Evolutionary conservation across 345 rosid genomes (phyloP), one percentile per base, ranked within the genome.

Genomic region (Xanthoceras sorbifolium): DNA sequence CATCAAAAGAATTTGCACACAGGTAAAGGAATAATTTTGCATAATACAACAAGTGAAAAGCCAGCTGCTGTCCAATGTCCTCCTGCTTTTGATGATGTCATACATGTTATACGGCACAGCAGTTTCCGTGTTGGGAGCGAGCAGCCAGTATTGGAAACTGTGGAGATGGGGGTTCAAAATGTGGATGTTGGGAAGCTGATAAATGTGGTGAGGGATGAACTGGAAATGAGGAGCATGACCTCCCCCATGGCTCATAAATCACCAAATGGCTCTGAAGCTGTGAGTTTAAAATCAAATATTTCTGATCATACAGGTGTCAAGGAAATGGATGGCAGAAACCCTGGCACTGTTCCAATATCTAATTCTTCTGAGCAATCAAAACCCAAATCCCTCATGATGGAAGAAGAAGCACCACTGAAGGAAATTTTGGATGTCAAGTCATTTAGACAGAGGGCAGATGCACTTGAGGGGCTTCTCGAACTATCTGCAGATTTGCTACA

Each of bases 401-500:
- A 88, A 66, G 94, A 87, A 72, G 97, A 84, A 83, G 70, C 87
- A 48, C 91, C 89, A 0, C 86, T 85, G 64, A 92, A 86, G 82
- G 97, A 93, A 82, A 87, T 69, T 12, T 71, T 93, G 84, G 98
- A 93, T 80, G 84, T 93, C 5, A 96, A 90, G 78, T 93, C 98
- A 5, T 96, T 86, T 81, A 87, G 97, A 86, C 98, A 96, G 84
- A 91, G 97, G 84, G 99, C 99, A 20, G 99, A 96, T 5, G 99
- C 98, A 63, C 97, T 96, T 40, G 99, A 96, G 86, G 99, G 98
- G 72, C 94, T 96, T 23, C 67, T 96, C 12, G 99, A 93, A 77
- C 77, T 96, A 72, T 96, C 98, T 10, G 99, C 99, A 0, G 99
- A 96, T 73, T 82, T 96, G 85, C 90, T 96, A 69, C 88, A 93